Percentiles rank a stretch among this genome's conserved stretches.
These are phyloP conservation scores for Stylosanthes scabra DNA, from an alignment of 331 rosid genomes.

Conservation along the genomic window DNA sequence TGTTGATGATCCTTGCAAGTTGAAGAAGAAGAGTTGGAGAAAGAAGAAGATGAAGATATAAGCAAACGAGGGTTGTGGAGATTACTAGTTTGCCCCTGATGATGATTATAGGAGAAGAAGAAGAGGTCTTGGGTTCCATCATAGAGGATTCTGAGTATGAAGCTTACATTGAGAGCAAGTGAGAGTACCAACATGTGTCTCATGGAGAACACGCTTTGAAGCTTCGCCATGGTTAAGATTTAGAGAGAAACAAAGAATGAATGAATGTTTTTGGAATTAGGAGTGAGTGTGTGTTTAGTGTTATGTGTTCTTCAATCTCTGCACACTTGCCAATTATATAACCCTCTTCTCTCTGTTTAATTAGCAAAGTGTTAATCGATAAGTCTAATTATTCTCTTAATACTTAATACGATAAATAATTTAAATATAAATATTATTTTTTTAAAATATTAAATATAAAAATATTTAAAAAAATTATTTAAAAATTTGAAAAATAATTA, in stretches of 20 bases:
- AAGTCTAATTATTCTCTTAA: no score
- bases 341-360: no score
- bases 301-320: not conserved
- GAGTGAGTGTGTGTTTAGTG: no score
- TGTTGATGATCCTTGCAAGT: constrained; percentile 15
- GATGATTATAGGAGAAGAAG: not conserved
- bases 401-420: no score
- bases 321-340: constrained; percentile 35
- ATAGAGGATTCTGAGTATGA: constrained; percentile 50
- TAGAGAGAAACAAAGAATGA: not conserved
- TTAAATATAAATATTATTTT: no score
- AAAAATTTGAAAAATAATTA: no score
- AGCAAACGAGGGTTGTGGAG: constrained; percentile 42
- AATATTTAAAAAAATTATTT: no score
- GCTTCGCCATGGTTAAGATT: constrained; percentile 44
- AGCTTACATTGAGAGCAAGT: constrained; percentile 68
- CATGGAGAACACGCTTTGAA: constrained; percentile 42
- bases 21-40: constrained; percentile 13
- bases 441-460: no score
- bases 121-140: constrained; percentile 27
- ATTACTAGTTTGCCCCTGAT: constrained; percentile 18
- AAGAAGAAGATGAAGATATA: constrained; percentile 27
- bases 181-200: constrained; percentile 66
- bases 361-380: no score
- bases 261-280: no score